A percentile compares a stretch with the other conserved stretches of the same genome.
These are phyloP conservation scores for Cicer yamashitae DNA, from an alignment of 306 rosid species.

Conservation along the genomic window DNA sequence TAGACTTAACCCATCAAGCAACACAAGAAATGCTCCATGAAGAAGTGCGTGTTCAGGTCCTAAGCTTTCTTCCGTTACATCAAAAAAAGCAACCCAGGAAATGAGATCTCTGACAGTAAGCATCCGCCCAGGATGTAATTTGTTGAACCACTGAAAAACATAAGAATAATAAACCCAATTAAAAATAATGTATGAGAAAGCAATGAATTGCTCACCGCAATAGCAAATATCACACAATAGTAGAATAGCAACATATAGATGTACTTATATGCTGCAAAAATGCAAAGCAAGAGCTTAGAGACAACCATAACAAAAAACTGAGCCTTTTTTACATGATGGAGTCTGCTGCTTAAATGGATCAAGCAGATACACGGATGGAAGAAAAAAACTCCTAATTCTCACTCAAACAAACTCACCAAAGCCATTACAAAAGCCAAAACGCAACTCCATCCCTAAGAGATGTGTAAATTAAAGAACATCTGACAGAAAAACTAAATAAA, in stretches of 20 bases:
- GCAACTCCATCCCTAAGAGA: neutral
- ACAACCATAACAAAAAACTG: neutral
- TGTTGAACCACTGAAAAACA: conserved; percentile 79
- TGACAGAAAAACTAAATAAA: neutral
- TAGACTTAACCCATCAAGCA: conserved; percentile 93
- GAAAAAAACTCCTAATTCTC: neutral
- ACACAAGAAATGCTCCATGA: conserved; percentile 90
- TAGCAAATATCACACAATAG: conserved; percentile 3
- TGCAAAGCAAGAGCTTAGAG: conserved; percentile 13
- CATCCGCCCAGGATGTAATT: conserved; percentile 65
- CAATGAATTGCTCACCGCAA: neutral
- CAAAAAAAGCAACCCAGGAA: conserved; percentile 82
- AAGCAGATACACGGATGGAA: neutral
- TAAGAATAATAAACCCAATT: conserved; percentile 28
- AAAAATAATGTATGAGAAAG: neutral
- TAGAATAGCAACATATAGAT: conserved; percentile 12
- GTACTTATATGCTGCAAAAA: neutral
- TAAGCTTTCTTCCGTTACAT: conserved; percentile 58
- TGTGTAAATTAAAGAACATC: neutral
- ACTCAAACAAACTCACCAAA: neutral
- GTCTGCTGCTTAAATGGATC: neutral
- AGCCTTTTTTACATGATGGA: neutral
- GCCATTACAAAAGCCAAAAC: neutral
- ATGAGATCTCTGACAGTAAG: conserved; percentile 94
- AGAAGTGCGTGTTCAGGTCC: conserved; percentile 78